These are phyloP conservation scores for Eucalyptus caleyi DNA, from an alignment of 345 rosid species.

Conservation along the genomic window DNA sequence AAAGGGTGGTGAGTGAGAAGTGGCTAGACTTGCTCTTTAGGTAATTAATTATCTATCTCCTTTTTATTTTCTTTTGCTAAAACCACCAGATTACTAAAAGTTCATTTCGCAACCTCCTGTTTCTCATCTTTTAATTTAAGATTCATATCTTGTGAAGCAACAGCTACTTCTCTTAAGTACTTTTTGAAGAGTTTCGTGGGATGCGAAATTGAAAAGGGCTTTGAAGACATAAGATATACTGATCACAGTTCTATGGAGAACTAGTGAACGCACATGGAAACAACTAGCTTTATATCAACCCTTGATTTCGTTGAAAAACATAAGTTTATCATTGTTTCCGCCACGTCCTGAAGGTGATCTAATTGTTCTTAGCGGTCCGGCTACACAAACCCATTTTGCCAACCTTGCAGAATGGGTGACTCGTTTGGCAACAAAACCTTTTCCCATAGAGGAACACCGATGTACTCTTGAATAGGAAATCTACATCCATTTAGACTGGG, in stretches of 20 bases:
- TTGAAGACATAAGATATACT: not conserved
- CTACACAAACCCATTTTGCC: not conserved
- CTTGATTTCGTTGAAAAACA: not conserved
- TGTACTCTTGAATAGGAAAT: not conserved
- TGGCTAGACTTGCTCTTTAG: not conserved
- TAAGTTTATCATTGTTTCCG: not conserved
- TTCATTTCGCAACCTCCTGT: not conserved
- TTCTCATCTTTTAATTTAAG: not conserved
- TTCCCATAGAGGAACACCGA: not conserved
- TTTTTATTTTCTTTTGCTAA: not conserved
- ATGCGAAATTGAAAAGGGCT: not conserved
- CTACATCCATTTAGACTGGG: not conserved
- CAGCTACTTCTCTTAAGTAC: not conserved
- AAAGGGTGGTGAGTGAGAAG: not conserved
- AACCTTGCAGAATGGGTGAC: not conserved
- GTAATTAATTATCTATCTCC: not conserved
- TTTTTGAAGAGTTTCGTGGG: not conserved
- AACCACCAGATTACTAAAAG: not conserved
- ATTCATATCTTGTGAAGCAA: not conserved
- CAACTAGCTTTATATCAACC: not conserved
- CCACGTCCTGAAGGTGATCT: not conserved
- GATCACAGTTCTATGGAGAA: too few species aligned
- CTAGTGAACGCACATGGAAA: not conserved
- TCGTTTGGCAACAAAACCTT: not conserved
- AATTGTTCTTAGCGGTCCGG: not conserved